Evolutionary conservation across 306 rosid species (phyloP).

Genomic region (Herpetospermum pedunculosum): DNA sequence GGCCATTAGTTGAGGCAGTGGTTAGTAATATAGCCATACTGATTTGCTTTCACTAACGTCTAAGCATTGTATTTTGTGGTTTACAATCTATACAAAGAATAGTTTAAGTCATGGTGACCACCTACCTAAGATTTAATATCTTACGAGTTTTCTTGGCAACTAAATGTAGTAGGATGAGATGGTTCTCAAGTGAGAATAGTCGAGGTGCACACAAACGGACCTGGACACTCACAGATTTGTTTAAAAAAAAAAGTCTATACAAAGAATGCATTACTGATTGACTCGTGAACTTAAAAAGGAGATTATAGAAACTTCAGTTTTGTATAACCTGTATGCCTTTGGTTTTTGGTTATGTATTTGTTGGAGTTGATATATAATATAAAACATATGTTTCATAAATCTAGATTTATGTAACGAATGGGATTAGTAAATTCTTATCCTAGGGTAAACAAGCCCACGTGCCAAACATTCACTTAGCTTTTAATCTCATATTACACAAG

Average conservation of each 20-base stretch:
- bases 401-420: not conserved
- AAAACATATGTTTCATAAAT: not conserved
- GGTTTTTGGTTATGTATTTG: not conserved
- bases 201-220: too few species aligned
- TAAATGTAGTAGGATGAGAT: too few species aligned
- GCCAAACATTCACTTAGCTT: not conserved
- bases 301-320: not conserved
- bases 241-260: too few species aligned
- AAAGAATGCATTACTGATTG: not conserved
- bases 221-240: too few species aligned
- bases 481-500: not conserved
- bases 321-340: not conserved
- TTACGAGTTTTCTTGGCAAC: too few species aligned
- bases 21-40: conserved; percentile 28
- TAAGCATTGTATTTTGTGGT: not conserved
- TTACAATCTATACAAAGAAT: not conserved
- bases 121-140: too few species aligned
- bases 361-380: not conserved
- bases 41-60: not conserved
- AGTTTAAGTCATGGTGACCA: too few species aligned
- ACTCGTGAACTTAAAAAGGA: not conserved
- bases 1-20: conserved; percentile 80
- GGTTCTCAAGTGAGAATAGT: too few species aligned
- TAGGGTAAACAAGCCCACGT: not conserved
- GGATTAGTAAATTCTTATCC: not conserved